Evolutionary conservation across 495 filamentous ascomycete genomes (phyloP), one percentile per base, ranked within the genome.

Genomic region (Astrothelium subdiscretum): DNA sequence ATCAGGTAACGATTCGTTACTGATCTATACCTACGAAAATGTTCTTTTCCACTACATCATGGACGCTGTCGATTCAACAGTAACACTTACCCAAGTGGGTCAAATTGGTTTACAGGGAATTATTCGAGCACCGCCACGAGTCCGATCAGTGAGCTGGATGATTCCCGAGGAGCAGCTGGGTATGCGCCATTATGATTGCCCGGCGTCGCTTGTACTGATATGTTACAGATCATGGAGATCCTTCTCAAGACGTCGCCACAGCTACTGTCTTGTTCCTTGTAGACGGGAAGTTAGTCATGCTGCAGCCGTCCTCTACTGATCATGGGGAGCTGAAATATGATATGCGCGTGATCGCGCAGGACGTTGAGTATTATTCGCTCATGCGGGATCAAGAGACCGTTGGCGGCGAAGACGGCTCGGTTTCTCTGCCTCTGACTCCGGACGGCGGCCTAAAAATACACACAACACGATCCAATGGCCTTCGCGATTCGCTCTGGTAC

Each of bases 31-130:
- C 1, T 90, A 95, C 70, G 91, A 96, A 69, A 99, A 99, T 72
- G 83, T 95, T 27, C 81, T 99, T 15, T 94, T 95, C 65, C 95
- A 99, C 67, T 99, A 89, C 72, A 82, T 97, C 62, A 90, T 98
- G 61, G 84, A 78, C 58, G 83, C 87, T 0, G 78, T 83, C 15
- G 78, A 72, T 60, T 35, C 81, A n/a, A 77, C 82, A 5, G 82
- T 96, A n/a, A 83, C 82, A 54, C 81, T 97, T 29, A 82, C 95
- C 20, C 89, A 92, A 66, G 92, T 97, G 29, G 94, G 95, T 18
- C 95, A 97, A 70, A 97, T 97, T 62, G 91, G 91, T 27, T 91
- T 99, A 66, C 86, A 97, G 72, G 95, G 95, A 32, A 96, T 99
- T 67, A 92, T 99, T 8, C 78, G 92, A 64, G 92, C 95, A 15